Evolutionary conservation across 2,329 filamentous ascomycete genomes (phyloP), one percentile per base, ranked within the genome.

Genomic region (Claviceps citrina): DNA sequence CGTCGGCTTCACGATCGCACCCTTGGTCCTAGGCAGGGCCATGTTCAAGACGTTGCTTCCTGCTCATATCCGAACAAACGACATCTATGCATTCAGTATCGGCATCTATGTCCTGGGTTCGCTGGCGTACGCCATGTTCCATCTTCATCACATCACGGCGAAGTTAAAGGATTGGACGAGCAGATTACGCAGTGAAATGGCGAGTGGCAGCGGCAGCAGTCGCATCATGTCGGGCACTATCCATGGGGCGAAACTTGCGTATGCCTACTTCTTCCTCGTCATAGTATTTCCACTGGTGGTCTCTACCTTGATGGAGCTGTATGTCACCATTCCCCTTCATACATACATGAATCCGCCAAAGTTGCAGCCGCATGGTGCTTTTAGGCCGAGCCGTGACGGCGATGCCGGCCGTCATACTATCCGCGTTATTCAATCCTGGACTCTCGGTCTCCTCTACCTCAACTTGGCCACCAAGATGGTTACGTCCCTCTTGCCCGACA

Each of bases 51-150:
- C 70, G 22, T 62, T 87, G 26, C 75, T 94, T 31, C 84, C 85
- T 4, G 62, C 68, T 1, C 71, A 82, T 45, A 72, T 83, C 36
- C 74, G 74, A 31, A 81, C 89, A 54, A 98, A 96, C 59, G 91
- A 98, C 57, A 82, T 98, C 20, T 96, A 98, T 52, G 89, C 91
- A 10, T 94, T 95, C 57, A 93, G 85, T 39, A 77, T 91, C 24
- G 91, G 91, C 12, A 71, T 93, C 31, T 94, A 93, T 55, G 66
- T 85, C 20, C 67, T 94, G 4, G 84, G 83, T 9, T 76, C 73
- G 4, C 53, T 74, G 1, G 63, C 73, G 3, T 93, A 87, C 55
- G 60, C 71, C 31, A 49, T 70, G 22, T 63, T 76, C 47, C 73
- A 78, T 54, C 48, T 67, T 15, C 62, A 58, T 10, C 51, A 55